Evolutionary conservation across 768 basidiomycete genomes (phyloP), one percentile per base, ranked within the genome.

Genomic region (Suillus luteus): DNA sequence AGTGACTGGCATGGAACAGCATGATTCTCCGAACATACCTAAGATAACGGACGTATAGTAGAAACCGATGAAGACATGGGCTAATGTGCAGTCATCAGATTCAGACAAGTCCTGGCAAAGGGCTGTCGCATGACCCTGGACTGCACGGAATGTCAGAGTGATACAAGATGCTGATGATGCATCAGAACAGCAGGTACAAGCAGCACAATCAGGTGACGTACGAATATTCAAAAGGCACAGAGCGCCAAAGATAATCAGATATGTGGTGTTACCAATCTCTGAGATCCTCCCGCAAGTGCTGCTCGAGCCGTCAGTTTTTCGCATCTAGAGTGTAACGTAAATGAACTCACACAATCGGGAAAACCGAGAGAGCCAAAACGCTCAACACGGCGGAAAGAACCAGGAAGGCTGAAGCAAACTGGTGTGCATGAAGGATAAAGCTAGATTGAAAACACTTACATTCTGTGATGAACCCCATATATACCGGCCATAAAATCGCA

Each of bases 31-130:
- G 12, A 38, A 62, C 74, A 48, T 61, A 80, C 79, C 71, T 40
- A 67, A 38, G 48, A 68, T 31, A 15, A 72, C 65, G 11, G 71
- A 62, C 17, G 71, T 37, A 31, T 75, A 79, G 19, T 76, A 74
- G 62, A 78, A 37, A 22, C 60, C 65, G 24, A 77, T 65, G 3
- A 77, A 64, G 3, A 69, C 65, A 14, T 65, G 60, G 1, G 72
- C 72, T 8, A 61, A 59, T 12, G 64, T 52, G 37, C 74, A 74
- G 60, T 70, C 60, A 0, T 52, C 31, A 12, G 67, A 43, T 1
- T 67, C 63, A 37, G 65, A 65, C 33, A 79, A 76, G 60, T 79
- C 76, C 2, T 64, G 62, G 66, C 75, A 76, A 33, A 78, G 69
- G 41, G 61, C 64, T 27, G 54, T 5, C 12, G 64, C 58, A 10